These are phyloP conservation scores for Exophiala sideris DNA, from an alignment of 2,329 filamentous ascomycete genomes.

Conservation along the genomic window DNA sequence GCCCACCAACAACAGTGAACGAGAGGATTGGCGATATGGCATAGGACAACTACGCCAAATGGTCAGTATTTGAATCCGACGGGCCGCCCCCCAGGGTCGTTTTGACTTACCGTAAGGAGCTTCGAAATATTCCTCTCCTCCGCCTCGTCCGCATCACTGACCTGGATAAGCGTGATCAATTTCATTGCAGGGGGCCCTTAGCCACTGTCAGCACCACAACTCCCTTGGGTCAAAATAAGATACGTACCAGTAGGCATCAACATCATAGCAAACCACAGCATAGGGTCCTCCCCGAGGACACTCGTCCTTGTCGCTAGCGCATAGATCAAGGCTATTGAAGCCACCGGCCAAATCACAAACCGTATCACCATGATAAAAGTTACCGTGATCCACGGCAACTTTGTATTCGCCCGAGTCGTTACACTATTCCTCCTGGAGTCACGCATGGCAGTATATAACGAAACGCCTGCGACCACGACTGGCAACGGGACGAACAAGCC, in stretches of 20 bases:
- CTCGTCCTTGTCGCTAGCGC: slow-evolving; percentile 51
- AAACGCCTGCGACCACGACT: slow-evolving; percentile 65
- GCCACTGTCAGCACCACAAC: slow-evolving; percentile 22
- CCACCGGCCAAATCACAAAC: slow-evolving; percentile 59
- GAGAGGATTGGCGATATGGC: slow-evolving; percentile 21
- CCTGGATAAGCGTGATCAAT: slow-evolving; percentile 48
- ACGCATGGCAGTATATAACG: slow-evolving; percentile 54
- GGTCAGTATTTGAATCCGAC: neutral
- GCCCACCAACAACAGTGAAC: slow-evolving; percentile 21
- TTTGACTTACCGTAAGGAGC: slow-evolving; percentile 35
- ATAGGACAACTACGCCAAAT: slow-evolving; percentile 18
- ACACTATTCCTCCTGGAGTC: slow-evolving; percentile 43
- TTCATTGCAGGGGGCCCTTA: slow-evolving; percentile 52
- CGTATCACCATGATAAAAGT: slow-evolving; percentile 53
- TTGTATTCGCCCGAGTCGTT: slow-evolving; percentile 28
- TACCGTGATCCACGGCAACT: slow-evolving; percentile 51
- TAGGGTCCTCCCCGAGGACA: slow-evolving; percentile 55
- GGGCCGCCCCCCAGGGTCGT: too few relatives aligned
- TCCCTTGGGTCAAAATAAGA: neutral
- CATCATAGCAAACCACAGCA: slow-evolving; percentile 66
- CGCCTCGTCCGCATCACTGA: slow-evolving; percentile 41
- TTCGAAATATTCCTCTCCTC: slow-evolving; percentile 56
- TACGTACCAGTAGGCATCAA: slow-evolving; percentile 49
- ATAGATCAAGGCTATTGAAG: slow-evolving; percentile 56
- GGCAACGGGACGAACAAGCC: slow-evolving; percentile 63